Evolutionary conservation across 1,284 basidiomycete genomes (phyloP).

Genomic region (Sporisorium graminicola): DNA sequence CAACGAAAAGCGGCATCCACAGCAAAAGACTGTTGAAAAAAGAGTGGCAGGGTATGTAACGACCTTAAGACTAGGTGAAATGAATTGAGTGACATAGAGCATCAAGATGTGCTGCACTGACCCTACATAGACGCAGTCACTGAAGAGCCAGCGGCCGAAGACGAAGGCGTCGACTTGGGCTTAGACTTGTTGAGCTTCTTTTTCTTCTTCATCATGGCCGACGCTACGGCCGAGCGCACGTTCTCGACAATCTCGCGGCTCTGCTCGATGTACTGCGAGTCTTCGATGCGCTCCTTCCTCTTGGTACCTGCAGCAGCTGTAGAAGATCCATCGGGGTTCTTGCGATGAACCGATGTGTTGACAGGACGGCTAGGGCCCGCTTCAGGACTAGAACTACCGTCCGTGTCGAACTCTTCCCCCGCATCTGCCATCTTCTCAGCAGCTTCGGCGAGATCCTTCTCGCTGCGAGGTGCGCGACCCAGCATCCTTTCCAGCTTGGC

Average conservation of each 20-base stretch:
- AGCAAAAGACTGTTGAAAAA: no score
- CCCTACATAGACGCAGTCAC: slow-evolving; percentile 29
- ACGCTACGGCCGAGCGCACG: slow-evolving; percentile 88
- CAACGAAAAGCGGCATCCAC: no score
- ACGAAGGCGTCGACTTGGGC: slow-evolving; percentile 12
- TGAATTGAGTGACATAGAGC: background rate
- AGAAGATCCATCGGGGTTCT: background rate
- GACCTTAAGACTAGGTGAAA: background rate
- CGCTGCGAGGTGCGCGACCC: slow-evolving; percentile 55
- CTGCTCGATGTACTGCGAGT: slow-evolving; percentile 91
- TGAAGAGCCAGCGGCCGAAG: slow-evolving; percentile 21
- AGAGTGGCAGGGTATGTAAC: no score
- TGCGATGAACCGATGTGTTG: slow-evolving; percentile 1
- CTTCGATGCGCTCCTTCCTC: slow-evolving; percentile 82
- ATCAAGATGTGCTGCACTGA: background rate
- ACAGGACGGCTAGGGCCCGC: slow-evolving; percentile 15
- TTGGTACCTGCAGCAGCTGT: slow-evolving; percentile 77
- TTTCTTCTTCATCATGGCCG: slow-evolving; percentile 58
- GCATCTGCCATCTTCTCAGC: slow-evolving; percentile 63
- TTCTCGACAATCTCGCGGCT: slow-evolving; percentile 90
- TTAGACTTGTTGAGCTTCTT: slow-evolving; percentile 48
- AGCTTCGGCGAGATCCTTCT: slow-evolving; percentile 68
- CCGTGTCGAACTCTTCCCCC: slow-evolving; percentile 52
- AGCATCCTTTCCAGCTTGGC: slow-evolving; percentile 79
- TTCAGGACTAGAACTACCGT: slow-evolving; percentile 36